A percentile compares a stretch with the other conserved stretches of the same genome.
Evolutionary conservation across 805 yeast genomes (phyloP).

Genomic region (Ogataea ramenticola): DNA sequence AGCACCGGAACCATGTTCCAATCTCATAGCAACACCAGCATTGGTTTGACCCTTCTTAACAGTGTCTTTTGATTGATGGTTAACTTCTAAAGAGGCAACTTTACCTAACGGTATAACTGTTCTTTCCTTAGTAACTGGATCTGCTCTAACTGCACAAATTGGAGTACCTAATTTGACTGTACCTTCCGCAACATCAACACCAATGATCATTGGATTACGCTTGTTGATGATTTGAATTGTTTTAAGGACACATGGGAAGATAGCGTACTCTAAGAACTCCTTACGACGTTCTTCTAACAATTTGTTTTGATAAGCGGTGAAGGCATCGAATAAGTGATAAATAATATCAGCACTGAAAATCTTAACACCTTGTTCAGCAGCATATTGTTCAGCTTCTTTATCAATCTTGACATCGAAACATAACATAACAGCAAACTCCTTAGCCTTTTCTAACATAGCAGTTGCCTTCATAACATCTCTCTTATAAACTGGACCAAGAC

Average conservation of each 20-base stretch:
- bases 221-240: slow-evolving; percentile 95
- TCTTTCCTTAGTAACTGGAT: slow-evolving; percentile 75
- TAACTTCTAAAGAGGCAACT: slow-evolving; percentile 90
- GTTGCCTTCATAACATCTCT: slow-evolving; percentile 98
- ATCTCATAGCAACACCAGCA: slow-evolving; percentile 98
- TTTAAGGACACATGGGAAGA: slow-evolving; percentile 91
- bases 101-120: slow-evolving; percentile 73
- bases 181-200: slow-evolving; percentile 96
- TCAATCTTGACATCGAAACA: slow-evolving; percentile 97
- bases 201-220: slow-evolving; percentile 98
- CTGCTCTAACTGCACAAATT: slow-evolving; percentile 84
- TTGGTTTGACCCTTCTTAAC: slow-evolving; percentile 93
- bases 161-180: slow-evolving; percentile 88
- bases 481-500: slow-evolving; percentile 96
- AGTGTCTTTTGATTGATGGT: slow-evolving; percentile 72
- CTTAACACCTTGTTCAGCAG: slow-evolving; percentile 84
- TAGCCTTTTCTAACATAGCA: slow-evolving; percentile 94
- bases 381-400: slow-evolving; percentile 97
- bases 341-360: slow-evolving; percentile 95
- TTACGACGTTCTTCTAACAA: slow-evolving; percentile 85
- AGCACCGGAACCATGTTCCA: slow-evolving; percentile 85
- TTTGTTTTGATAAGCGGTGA: slow-evolving; percentile 85
- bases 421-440: slow-evolving; percentile 93
- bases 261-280: slow-evolving; percentile 82
- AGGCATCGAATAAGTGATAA: slow-evolving; percentile 92